A percentile compares a stretch with the other conserved stretches of the same genome.
Evolutionary conservation across 2,329 filamentous ascomycete species (phyloP).

Genomic region (Leptographium procerum): DNA sequence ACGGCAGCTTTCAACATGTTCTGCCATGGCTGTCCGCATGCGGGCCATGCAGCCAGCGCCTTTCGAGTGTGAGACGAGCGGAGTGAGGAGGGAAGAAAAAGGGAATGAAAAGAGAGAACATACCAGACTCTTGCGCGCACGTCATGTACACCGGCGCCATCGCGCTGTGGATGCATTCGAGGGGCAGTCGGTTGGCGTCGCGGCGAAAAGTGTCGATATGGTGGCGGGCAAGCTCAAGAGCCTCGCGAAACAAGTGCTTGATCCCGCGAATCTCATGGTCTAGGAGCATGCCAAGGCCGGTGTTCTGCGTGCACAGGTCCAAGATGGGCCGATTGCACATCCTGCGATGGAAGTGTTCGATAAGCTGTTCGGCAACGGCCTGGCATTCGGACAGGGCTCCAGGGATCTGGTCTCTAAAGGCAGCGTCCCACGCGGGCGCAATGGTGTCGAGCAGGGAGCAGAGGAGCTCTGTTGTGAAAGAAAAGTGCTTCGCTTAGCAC

Average conservation of each 20-base stretch:
- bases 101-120: neutral
- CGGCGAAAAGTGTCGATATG: conserved; percentile 27
- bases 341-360: conserved; percentile 16
- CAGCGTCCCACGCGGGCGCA: conserved; percentile 17
- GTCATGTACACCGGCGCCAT: conserved; percentile 35
- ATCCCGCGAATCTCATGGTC: conserved; percentile 1
- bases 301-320: conserved; percentile 11
- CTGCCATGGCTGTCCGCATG: conserved; percentile 39
- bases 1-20: conserved; percentile 28
- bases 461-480: neutral
- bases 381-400: conserved; percentile 12
- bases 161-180: conserved; percentile 29
- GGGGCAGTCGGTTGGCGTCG: conserved; percentile 42
- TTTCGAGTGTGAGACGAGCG: neutral
- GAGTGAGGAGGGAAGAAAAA: neutral
- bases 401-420: conserved; percentile 17
- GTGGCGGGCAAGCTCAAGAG: neutral
- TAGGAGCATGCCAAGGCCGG: conserved; percentile 14
- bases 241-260: neutral
- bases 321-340: conserved; percentile 13
- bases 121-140: conserved; percentile 28
- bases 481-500: too few species aligned
- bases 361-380: conserved; percentile 5
- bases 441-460: neutral
- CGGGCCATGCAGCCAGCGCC: conserved; percentile 33